Percentiles rank a stretch among this genome's conserved stretches.
Conservation (phyloP, 2,329 filamentous ascomycete genomes). For the Simplicillium aogashimaense region DNA sequence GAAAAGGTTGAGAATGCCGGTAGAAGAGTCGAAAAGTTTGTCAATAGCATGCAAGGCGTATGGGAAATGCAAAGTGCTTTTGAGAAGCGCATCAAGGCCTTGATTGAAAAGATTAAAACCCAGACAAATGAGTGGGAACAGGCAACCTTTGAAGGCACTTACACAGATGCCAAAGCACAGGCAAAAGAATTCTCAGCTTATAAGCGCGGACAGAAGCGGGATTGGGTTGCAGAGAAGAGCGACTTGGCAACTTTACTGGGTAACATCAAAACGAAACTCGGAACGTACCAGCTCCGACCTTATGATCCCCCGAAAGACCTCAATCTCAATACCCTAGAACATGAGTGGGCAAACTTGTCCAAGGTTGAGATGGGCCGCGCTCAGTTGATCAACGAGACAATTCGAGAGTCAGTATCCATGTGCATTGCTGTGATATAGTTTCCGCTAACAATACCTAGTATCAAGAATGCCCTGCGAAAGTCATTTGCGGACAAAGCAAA, state of each 20-base stretch:
- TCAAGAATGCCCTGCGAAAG: conserved; percentile 88
- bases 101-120: conserved; percentile 63
- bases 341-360: conserved; percentile 71
- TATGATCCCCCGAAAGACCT: conserved; percentile 85
- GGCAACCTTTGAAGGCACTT: conserved; percentile 81
- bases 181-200: conserved; percentile 74
- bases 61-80: conserved; percentile 99
- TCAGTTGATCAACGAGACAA: conserved; percentile 95
- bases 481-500: conserved; percentile 98
- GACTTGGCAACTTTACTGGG: conserved; percentile 86
- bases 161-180: conserved; percentile 84
- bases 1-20: conserved; percentile 97
- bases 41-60: conserved; percentile 96
- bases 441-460: conserved; percentile 39
- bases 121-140: conserved; percentile 71
- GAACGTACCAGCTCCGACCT: conserved; percentile 81
- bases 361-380: conserved; percentile 80
- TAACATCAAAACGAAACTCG: conserved; percentile 98
- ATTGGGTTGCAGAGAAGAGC: conserved; percentile 97
- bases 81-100: conserved; percentile 78
- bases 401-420: conserved; percentile 61
- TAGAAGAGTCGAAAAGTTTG: conserved; percentile 92
- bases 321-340: conserved; percentile 71
- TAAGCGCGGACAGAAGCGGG: conserved; percentile 81
- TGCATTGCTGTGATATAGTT: neutral